Conservation (phyloP, 345 rosid species). For the Eucalyptus globulus region DNA sequence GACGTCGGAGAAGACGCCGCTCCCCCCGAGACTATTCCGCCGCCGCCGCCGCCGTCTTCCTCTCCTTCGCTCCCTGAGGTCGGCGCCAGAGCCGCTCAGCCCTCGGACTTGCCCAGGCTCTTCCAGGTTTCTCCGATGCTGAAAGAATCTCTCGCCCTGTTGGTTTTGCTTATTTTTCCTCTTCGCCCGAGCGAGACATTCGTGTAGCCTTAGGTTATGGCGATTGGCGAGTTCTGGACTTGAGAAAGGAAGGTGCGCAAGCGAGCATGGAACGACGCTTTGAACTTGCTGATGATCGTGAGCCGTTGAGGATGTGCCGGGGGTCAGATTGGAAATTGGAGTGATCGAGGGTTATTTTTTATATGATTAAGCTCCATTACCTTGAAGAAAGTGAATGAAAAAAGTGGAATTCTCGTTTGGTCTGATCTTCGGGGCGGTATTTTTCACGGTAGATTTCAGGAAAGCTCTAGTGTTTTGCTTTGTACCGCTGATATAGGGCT, state of each 20-base stretch:
- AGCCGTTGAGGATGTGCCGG: neutral
- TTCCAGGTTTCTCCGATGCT: conserved; percentile 39
- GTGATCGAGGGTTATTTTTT: neutral
- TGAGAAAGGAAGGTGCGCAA: neutral
- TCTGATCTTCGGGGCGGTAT: neutral
- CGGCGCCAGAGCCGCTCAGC: neutral
- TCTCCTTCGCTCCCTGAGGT: conserved; percentile 2
- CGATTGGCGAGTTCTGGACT: neutral
- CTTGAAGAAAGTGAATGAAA: neutral
- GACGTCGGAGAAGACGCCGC: conserved; percentile 44
- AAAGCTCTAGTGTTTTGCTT: neutral
- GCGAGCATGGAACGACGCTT: neutral
- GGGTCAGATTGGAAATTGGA: neutral
- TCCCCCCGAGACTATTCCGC: neutral
- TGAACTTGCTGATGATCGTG: neutral
- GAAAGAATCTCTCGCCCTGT: no score
- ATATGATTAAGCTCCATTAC: neutral
- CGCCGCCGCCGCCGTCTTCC: neutral
- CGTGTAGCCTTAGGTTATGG: neutral
- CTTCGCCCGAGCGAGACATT: neutral
- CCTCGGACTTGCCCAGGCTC: conserved; percentile 39
- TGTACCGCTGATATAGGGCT: neutral
- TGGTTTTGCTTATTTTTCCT: neutral
- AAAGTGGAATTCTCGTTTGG: neutral
- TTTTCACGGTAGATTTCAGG: neutral